phyloP scores from a whole-genome alignment of 139 green algal genomes.

The Diplosphaera chodatii region DNA sequence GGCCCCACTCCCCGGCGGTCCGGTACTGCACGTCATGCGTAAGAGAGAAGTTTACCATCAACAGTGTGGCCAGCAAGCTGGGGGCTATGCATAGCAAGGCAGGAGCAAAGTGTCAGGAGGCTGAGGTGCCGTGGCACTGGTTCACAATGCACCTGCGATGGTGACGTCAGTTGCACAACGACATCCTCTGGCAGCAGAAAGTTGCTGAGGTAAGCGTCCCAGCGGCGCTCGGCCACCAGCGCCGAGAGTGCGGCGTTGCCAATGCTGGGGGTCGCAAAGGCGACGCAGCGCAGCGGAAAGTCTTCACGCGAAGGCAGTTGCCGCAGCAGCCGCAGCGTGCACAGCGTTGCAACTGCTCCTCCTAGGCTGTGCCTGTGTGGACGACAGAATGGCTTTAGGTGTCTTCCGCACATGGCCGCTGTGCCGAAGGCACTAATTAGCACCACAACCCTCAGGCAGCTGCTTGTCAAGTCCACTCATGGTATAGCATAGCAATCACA shows the following conservation, averaged over 20 bases:
- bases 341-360: constrained; percentile 68
- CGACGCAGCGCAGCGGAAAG: constrained; percentile 37
- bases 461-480: too few relatives aligned
- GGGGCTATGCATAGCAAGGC: too few relatives aligned
- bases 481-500: too few relatives aligned
- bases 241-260: constrained; percentile 61
- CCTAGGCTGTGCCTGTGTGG: constrained; percentile 55
- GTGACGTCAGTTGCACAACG: neutral
- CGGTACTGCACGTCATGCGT: neutral
- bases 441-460: too few relatives aligned
- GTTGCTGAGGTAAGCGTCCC: constrained; percentile 44
- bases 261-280: constrained; percentile 65
- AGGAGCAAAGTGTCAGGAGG: too few relatives aligned
- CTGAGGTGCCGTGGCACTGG: too few relatives aligned
- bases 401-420: too few relatives aligned
- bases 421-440: too few relatives aligned
- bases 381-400: too few relatives aligned
- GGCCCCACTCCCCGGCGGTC: neutral
- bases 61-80: too few relatives aligned
- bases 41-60: too few relatives aligned
- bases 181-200: constrained; percentile 49
- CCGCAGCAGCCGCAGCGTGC: constrained; percentile 52
- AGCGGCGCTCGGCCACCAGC: constrained; percentile 45
- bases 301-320: constrained; percentile 22
- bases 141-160: neutral